These are phyloP conservation scores for Boletus reticulatus DNA, from an alignment of 768 basidiomycete species.

Conservation along the genomic window DNA sequence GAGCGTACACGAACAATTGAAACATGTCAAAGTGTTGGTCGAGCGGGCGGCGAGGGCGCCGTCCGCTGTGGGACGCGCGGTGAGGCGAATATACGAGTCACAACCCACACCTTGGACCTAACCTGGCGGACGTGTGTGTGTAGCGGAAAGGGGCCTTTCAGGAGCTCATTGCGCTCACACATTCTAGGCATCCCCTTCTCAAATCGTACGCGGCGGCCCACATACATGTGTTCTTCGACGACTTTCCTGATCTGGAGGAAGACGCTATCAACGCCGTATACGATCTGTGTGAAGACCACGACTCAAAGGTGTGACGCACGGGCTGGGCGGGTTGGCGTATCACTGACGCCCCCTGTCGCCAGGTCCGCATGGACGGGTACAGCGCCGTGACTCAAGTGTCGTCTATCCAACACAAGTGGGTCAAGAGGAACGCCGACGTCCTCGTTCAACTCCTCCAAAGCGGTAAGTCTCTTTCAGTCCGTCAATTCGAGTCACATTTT, in stretches of 20 bases:
- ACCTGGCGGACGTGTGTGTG: conserved; percentile 4
- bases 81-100: conserved; percentile 23
- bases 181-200: conserved; percentile 42
- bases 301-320: conserved; percentile 40
- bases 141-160: conserved; percentile 54
- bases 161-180: conserved; percentile 53
- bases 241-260: conserved; percentile 72
- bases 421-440: conserved; percentile 73
- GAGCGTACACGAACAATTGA: conserved; percentile 16
- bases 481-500: background rate
- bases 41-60: conserved; percentile 41
- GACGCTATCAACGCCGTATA: conserved; percentile 76
- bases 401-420: conserved; percentile 49
- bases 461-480: conserved; percentile 42
- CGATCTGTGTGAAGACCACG: conserved; percentile 73
- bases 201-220: conserved; percentile 59
- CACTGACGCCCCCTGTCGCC: conserved; percentile 1
- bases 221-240: conserved; percentile 57
- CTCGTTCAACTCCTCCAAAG: conserved; percentile 73
- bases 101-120: conserved; percentile 1
- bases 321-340: conserved; percentile 5
- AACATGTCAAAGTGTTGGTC: conserved; percentile 35
- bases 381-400: conserved; percentile 54
- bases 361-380: conserved; percentile 75
- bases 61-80: conserved; percentile 39